Conservation (phyloP, 2,329 filamentous ascomycete species). For the Phyllosticta citriasiana region DNA sequence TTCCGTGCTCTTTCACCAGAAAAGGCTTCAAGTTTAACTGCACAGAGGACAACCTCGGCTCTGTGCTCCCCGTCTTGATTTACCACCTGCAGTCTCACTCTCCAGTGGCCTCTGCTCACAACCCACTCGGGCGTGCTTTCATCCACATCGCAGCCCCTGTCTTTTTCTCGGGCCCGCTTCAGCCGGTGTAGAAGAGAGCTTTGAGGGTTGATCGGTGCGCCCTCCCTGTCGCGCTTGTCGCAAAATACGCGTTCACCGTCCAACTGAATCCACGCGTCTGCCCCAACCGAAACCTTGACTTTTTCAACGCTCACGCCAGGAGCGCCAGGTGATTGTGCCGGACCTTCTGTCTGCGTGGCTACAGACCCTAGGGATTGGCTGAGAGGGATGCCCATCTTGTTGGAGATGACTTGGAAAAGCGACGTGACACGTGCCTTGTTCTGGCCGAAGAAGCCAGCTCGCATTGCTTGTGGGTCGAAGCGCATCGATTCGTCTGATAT, state of each 20-base stretch:
- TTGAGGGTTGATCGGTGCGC: slow-evolving; percentile 17
- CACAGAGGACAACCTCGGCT: slow-evolving; percentile 63
- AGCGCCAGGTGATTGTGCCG: slow-evolving; percentile 53
- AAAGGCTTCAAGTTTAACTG: slow-evolving; percentile 66
- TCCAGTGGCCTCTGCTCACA: slow-evolving; percentile 31
- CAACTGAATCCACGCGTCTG: slow-evolving; percentile 48
- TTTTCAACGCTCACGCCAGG: slow-evolving; percentile 60
- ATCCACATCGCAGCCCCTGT: slow-evolving; percentile 11
- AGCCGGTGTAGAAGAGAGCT: neutral
- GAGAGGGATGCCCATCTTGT: slow-evolving; percentile 61
- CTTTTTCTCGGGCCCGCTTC: slow-evolving; percentile 2
- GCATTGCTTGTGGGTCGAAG: slow-evolving; percentile 31
- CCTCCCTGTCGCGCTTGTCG: slow-evolving; percentile 27
- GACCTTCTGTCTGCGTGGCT: slow-evolving; percentile 51
- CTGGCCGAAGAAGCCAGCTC: slow-evolving; percentile 63
- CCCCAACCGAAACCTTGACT: slow-evolving; percentile 46
- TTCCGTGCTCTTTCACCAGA: slow-evolving; percentile 60
- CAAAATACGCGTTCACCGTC: slow-evolving; percentile 30
- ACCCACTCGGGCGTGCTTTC: slow-evolving; percentile 21
- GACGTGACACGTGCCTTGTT: slow-evolving; percentile 60
- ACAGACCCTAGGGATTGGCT: slow-evolving; percentile 53
- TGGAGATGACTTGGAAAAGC: slow-evolving; percentile 70
- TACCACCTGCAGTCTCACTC: slow-evolving; percentile 46
- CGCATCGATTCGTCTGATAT: slow-evolving; percentile 43
- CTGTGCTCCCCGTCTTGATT: slow-evolving; percentile 36